Evolutionary conservation across 495 filamentous ascomycete genomes (phyloP).

Genomic region (Echria macrotheca): DNA sequence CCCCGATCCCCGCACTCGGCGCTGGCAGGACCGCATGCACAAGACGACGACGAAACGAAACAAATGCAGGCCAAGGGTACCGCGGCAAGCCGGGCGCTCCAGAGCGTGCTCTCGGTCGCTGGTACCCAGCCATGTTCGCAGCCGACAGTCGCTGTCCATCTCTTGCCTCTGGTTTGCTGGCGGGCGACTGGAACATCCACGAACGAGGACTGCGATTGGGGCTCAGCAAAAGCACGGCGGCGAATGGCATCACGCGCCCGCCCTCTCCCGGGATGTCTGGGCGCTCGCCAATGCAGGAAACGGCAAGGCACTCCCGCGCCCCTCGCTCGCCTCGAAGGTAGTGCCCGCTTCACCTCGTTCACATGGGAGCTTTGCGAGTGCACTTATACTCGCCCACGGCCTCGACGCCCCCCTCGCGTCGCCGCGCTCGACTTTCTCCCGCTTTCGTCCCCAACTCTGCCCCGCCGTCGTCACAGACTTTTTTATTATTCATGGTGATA

Average conservation of each 20-base stretch:
- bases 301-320: constrained; percentile 41
- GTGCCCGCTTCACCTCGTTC: background rate
- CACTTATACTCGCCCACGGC: constrained; percentile 16
- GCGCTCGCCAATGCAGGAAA: constrained; percentile 24
- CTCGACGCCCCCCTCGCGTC: constrained; percentile 16
- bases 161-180: constrained; percentile 7
- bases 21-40: background rate
- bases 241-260: constrained; percentile 29
- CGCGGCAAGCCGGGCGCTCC: constrained; percentile 6
- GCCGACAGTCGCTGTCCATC: background rate
- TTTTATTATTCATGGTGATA: constrained; percentile 2
- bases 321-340: constrained; percentile 14
- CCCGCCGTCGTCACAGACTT: background rate
- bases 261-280: constrained; percentile 18
- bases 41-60: constrained; percentile 1
- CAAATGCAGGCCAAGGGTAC: constrained; percentile 6
- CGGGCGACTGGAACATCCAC: constrained; percentile 5
- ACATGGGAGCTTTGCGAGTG: constrained; percentile 3
- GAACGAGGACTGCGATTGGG: constrained; percentile 24
- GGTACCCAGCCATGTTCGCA: constrained; percentile 2
- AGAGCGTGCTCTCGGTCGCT: constrained; percentile 4
- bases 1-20: constrained; percentile 12
- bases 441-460: constrained; percentile 1
- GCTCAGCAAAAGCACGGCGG: constrained; percentile 22
- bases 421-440: constrained; percentile 9